Conservation (phyloP, 805 yeast species). For the Saccharomycopsis sp. region DNA sequence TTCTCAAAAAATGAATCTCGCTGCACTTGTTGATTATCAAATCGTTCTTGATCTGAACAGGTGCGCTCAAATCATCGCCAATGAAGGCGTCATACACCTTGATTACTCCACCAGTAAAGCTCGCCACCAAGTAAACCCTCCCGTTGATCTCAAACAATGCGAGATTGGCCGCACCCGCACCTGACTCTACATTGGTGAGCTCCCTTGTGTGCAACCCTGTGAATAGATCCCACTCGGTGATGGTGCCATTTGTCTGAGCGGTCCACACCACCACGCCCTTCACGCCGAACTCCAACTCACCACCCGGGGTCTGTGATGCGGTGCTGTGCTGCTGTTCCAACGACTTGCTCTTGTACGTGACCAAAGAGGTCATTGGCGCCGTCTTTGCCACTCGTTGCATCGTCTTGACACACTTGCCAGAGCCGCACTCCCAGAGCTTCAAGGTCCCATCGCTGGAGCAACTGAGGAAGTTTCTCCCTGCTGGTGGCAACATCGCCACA, state of each 20-base stretch:
- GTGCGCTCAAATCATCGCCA: neutral
- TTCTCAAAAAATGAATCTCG: neutral
- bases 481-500: slow-evolving; percentile 39
- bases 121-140: too few species aligned
- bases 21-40: too few species aligned
- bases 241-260: slow-evolving; percentile 31
- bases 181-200: too few species aligned
- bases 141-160: too few species aligned
- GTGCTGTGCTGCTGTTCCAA: neutral
- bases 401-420: slow-evolving; percentile 37
- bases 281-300: slow-evolving; percentile 39
- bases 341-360: slow-evolving; percentile 8
- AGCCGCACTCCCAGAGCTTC: slow-evolving; percentile 62
- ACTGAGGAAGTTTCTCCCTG: slow-evolving; percentile 60
- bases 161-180: too few species aligned
- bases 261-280: slow-evolving; percentile 35
- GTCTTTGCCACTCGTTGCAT: slow-evolving; percentile 31
- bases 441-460: slow-evolving; percentile 47
- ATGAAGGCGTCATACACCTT: too few species aligned
- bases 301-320: slow-evolving; percentile 1
- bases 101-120: too few species aligned
- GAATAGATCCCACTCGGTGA: slow-evolving; percentile 36
- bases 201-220: slow-evolving; percentile 9
- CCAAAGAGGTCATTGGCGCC: slow-evolving; percentile 28
- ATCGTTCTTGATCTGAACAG: neutral